phyloP scores from a whole-genome alignment of 306 rosid genomes.

The Prunus mume region DNA sequence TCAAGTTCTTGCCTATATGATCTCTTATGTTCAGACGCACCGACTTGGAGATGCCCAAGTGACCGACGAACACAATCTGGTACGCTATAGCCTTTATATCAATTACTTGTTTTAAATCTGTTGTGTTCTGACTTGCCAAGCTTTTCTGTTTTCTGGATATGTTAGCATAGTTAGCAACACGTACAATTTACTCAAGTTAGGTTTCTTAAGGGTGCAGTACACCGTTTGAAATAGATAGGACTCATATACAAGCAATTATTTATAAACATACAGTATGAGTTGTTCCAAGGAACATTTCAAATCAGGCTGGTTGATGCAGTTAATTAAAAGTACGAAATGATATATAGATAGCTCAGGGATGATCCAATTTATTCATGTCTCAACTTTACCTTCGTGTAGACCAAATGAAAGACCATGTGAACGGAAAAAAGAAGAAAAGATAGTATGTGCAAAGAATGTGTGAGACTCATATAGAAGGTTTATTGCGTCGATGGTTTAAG shows the following conservation, averaged over 20 bases:
- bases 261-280: neutral
- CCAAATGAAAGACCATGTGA: neutral
- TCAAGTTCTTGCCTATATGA: slow-evolving; percentile 66
- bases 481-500: neutral
- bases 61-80: slow-evolving; percentile 41
- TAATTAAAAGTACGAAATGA: neutral
- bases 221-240: neutral
- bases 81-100: slow-evolving; percentile 22
- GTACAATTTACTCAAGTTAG: neutral
- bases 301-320: neutral
- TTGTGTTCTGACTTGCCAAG: slow-evolving; percentile 1
- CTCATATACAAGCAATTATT: too few relatives aligned
- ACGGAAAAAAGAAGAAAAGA: neutral
- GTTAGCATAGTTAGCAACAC: neutral
- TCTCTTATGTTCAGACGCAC: slow-evolving; percentile 67
- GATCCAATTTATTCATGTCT: neutral
- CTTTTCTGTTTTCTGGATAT: neutral
- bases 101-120: neutral
- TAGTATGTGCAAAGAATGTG: neutral
- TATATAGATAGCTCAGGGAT: neutral
- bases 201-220: neutral
- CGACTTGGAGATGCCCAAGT: slow-evolving; percentile 39
- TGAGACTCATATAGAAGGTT: neutral
- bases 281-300: neutral
- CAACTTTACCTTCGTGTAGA: neutral